Base-by-base conservation (phyloP, 768 basidiomycete genomes). In the Boletus reticulatus region DNA sequence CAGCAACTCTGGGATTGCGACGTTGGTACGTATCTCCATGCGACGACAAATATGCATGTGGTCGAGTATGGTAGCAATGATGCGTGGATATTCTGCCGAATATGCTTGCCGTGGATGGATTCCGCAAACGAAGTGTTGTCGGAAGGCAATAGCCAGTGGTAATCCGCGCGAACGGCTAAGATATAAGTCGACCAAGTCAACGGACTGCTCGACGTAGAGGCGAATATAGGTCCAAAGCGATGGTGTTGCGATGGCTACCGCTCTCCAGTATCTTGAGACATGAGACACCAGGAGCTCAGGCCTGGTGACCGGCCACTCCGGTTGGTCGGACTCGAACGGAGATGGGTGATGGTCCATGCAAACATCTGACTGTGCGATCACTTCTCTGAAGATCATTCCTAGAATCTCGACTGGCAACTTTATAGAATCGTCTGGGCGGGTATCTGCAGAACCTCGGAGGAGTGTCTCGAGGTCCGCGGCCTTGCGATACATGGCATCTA, bases 201-300 rank as follows among this genome's bases (percentile, higher is more conserved):
- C 32, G 20, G 67, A 67, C 47, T 70, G 71, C n/a, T 58, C 41
- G 57, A 71, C 51, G 50, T 58, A 58, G 41, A 70, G 64, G 41
- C 41, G 59, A 36, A 70, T 62, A 24, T 60, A 53, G 6, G 73
- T 71, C 80, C 80, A 82, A 19, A 81, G 62, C 31, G 66, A 55
- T 6, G 78, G 73, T 6, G 68, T 71, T 37, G 66, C 68, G 29
- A 75, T 50, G 31, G 76, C 75, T 42, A 76, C 60, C 20, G 67
- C 59, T 53, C 78, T 67, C 80, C 80, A 81, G 51, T 69, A 58
- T 39, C 58, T 69, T 52, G 76, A 80, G 34, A 81, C 73, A 39
- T 72, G 73, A 43, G 78, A 75, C 36, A 78, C 50, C 29, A 77
- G 56, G 14, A 80, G 55, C 51, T 70, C 68, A 2, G 68, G 64